Conservation (phyloP, 345 rosid species). For the Camelina hispida region DNA sequence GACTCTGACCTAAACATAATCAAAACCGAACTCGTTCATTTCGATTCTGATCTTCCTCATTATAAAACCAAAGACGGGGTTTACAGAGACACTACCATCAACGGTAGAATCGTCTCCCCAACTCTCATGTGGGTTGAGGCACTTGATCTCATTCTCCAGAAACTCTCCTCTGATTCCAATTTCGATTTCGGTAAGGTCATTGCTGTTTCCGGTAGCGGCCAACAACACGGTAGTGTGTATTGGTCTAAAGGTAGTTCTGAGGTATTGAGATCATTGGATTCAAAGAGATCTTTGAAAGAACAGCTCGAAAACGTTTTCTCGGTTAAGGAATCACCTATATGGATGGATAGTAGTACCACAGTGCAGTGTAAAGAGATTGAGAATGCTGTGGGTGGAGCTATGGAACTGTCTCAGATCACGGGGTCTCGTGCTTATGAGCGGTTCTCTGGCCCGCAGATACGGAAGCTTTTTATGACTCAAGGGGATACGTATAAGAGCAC, state of each 20-base stretch:
- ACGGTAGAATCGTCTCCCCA: constrained; percentile 88
- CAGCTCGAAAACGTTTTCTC: constrained; percentile 75
- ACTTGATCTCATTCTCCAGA: constrained; percentile 76
- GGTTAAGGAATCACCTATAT: constrained; percentile 73
- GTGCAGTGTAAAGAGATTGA: constrained; percentile 85
- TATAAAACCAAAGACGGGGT: constrained; percentile 89
- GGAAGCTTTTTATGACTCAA: constrained; percentile 61
- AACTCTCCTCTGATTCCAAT: constrained; percentile 51
- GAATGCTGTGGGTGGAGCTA: constrained; percentile 84
- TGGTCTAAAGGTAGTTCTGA: constrained; percentile 75
- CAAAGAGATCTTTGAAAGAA: constrained; percentile 57
- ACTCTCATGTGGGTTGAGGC: constrained; percentile 99
- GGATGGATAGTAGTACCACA: constrained; percentile 98
- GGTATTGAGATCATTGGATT: constrained; percentile 60
- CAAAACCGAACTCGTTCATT: constrained; percentile 67
- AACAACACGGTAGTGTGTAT: constrained; percentile 97
- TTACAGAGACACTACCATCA: constrained; percentile 64
- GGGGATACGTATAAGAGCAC: constrained; percentile 60
- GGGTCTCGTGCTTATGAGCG: constrained; percentile 85
- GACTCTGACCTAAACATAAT: constrained; percentile 71
- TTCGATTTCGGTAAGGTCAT: constrained; percentile 70
- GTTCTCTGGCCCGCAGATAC: constrained; percentile 88
- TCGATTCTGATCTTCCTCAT: constrained; percentile 80
- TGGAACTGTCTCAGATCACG: constrained; percentile 71
- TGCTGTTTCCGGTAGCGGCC: constrained; percentile 96